Conservation (phyloP, 2,329 filamentous ascomycete species). For the Amylocarpus encephaloides region DNA sequence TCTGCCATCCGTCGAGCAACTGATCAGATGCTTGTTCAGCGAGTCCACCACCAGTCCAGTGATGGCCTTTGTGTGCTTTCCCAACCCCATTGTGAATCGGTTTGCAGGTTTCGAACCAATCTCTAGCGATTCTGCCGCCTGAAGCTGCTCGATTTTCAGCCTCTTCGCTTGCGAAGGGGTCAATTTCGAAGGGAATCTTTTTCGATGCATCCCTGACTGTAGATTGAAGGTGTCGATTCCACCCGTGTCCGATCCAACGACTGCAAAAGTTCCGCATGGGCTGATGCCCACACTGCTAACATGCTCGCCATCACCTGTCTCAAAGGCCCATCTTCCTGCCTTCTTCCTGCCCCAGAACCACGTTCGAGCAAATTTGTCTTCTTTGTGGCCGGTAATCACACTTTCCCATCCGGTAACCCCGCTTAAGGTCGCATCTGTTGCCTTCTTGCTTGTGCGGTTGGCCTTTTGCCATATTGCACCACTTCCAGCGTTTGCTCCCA, state of each 20-base stretch:
- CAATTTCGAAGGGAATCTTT: slow-evolving; percentile 75
- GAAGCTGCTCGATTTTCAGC: slow-evolving; percentile 58
- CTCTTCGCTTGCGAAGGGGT: slow-evolving; percentile 74
- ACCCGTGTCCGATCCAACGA: slow-evolving; percentile 78
- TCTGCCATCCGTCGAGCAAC: slow-evolving; percentile 83
- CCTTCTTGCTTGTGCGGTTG: slow-evolving; percentile 50
- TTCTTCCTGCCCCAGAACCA: slow-evolving; percentile 98
- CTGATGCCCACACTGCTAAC: slow-evolving; percentile 85
- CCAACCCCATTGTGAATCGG: slow-evolving; percentile 40
- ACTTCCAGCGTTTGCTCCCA: slow-evolving; percentile 74
- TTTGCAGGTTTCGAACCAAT: slow-evolving; percentile 13
- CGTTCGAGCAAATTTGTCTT: slow-evolving; percentile 78
- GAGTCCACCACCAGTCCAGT: slow-evolving; percentile 84
- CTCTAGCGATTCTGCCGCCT: slow-evolving; percentile 27
- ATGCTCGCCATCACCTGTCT: slow-evolving; percentile 74
- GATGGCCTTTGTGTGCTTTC: slow-evolving; percentile 73
- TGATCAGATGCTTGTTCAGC: slow-evolving; percentile 80
- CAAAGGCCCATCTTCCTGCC: slow-evolving; percentile 87
- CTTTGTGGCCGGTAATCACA: slow-evolving; percentile 84
- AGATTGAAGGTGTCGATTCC: slow-evolving; percentile 94
- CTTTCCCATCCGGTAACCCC: slow-evolving; percentile 93
- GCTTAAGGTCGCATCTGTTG: slow-evolving; percentile 63
- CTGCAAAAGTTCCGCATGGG: slow-evolving; percentile 85
- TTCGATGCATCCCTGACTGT: slow-evolving; percentile 83
- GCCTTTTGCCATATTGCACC: slow-evolving; percentile 80